These are phyloP conservation scores for Pseudogymnoascus sp. DNA, from an alignment of 2,329 filamentous ascomycete species.

Conservation along the genomic window DNA sequence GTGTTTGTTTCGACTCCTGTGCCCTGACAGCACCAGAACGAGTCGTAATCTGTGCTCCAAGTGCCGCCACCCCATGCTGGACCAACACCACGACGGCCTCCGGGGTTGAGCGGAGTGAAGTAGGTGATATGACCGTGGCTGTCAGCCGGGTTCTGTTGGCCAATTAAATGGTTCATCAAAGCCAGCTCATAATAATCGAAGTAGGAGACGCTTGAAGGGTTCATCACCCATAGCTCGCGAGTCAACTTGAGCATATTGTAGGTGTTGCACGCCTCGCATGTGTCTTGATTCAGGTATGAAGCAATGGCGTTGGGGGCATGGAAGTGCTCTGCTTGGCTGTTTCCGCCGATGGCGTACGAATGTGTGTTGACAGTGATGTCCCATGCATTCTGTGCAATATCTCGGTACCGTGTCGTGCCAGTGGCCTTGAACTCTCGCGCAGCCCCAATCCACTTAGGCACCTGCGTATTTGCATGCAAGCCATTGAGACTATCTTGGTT, in stretches of 20 bases:
- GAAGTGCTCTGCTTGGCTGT: constrained; percentile 50
- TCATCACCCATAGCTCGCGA: constrained; percentile 42
- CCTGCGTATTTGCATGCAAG: constrained; percentile 47
- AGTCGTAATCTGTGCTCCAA: constrained; percentile 48
- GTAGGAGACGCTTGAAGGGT: constrained; percentile 37
- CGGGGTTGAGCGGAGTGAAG: constrained; percentile 45
- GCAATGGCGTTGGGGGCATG: constrained; percentile 41
- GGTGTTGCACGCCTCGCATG: constrained; percentile 47
- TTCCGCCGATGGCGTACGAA: constrained; percentile 48
- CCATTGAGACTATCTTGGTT: constrained; percentile 42
- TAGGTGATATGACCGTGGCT: constrained; percentile 47
- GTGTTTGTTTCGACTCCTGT: constrained; percentile 49
- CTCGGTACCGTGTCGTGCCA: constrained; percentile 38
- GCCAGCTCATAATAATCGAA: constrained; percentile 50
- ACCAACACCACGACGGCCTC: constrained; percentile 43
- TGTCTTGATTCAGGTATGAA: constrained; percentile 39
- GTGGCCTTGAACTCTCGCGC: constrained; percentile 44
- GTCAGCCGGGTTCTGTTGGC: constrained; percentile 40
- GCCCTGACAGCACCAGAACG: constrained; percentile 50
- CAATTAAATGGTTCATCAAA: constrained; percentile 45
- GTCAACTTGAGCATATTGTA: constrained; percentile 54
- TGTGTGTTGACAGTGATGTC: constrained; percentile 41
- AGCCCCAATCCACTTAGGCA: constrained; percentile 50
- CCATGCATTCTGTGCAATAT: constrained; percentile 47
- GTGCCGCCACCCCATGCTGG: constrained; percentile 49